Base-by-base conservation (phyloP, 306 rosid species). In the Vigna radiata region DNA sequence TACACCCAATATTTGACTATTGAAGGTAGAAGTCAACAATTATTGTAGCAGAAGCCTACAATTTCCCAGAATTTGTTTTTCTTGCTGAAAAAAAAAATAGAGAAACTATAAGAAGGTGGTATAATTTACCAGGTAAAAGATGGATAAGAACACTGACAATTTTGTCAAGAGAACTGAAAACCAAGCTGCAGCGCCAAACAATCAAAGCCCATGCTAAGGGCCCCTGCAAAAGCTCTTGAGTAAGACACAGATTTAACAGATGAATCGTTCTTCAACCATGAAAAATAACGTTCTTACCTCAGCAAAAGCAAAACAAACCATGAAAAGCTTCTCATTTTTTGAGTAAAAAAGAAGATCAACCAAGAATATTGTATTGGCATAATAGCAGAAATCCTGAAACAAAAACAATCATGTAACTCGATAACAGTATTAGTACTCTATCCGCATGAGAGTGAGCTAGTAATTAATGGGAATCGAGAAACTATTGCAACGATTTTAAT, bases 101-200 rank as follows among this genome's bases (percentile, higher is more conserved):
- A 48, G 63, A 58, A 71, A 19, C 19, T 41, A n/a, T 58, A 55
- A 59, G 52, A 33, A 61, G 55, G 8, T 66, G 63, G 75, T 56
- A 4, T 29, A 73, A 67, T 90, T 87, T 78, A 95, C 97, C 96
- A 2, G 97, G 98, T 68, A 95, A 84, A 72, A 95, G 95, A 86
- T 95, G 97, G 77, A 95, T 95, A 52, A 95, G 97, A 81, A 95
- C 98, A 70, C 98, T 94, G 65, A 94, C 96, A 50, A 87, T 58
- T 87, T 94, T 94, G 82, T 92, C 98, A 18, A 86, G 46, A 43
- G 98, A 95, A 73, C 96, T 92, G 85, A 92, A 92, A 84, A 95
- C 97, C 93, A 95, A 86, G 85, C 98, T 92, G 88, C 98, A 95
- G 52, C 97, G 97, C 98, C 97, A 92, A 74, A 95, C 90, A 68